Evolutionary conservation across 2,329 filamentous ascomycete genomes (phyloP).

Genomic region (Aspergillus sp.): DNA sequence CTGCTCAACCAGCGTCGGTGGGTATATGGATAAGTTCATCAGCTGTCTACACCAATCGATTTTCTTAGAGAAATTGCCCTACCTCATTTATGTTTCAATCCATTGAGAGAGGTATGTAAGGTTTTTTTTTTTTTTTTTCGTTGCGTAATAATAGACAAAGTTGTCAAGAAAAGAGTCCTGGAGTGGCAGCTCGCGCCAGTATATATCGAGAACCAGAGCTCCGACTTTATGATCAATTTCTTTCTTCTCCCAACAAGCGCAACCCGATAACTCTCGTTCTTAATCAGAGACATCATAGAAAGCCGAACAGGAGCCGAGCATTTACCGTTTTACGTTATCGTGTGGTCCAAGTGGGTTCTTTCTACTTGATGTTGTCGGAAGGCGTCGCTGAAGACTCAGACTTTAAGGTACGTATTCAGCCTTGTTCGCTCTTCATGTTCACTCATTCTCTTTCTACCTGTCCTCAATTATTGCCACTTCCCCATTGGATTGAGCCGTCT

Average conservation of each 20-base stretch:
- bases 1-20: constrained; percentile 8
- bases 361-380: constrained; percentile 14
- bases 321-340: not conserved
- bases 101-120: not conserved
- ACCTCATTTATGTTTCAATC: not conserved
- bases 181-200: too few species aligned
- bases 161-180: too few species aligned
- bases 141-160: not conserved
- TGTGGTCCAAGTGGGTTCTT: constrained; percentile 1
- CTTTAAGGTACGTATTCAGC: not conserved
- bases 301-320: not conserved
- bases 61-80: not conserved
- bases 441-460: not conserved
- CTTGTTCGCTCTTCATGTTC: not conserved
- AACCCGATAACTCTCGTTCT: too few species aligned
- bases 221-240: too few species aligned
- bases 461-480: not conserved
- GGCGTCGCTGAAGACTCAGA: constrained; percentile 8
- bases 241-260: too few species aligned
- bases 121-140: not conserved
- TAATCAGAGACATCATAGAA: too few species aligned
- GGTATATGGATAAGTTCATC: constrained; percentile 2
- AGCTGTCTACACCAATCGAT: not conserved
- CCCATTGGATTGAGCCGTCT: not conserved
- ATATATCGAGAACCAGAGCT: too few species aligned